Evolutionary conservation across 345 rosid genomes (phyloP).

Genomic region (Durio zibethinus): DNA sequence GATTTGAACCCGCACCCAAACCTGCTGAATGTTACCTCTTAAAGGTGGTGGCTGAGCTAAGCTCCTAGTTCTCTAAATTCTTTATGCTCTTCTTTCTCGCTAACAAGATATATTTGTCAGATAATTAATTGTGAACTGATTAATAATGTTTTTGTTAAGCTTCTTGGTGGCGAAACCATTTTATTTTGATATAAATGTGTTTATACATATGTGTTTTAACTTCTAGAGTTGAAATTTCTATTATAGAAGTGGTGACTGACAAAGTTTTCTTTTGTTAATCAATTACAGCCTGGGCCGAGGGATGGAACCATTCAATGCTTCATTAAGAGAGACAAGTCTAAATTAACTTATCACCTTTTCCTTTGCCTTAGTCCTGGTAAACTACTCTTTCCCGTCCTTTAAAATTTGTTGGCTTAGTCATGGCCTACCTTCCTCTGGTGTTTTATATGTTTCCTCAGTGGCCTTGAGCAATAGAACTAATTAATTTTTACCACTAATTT

Average conservation of each 20-base stretch:
- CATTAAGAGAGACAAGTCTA: conserved; percentile 87
- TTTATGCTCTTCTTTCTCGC: conserved; percentile 11
- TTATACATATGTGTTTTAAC: neutral
- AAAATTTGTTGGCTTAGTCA: neutral
- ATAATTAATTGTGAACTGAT: neutral
- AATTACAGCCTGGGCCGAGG: conserved; percentile 77
- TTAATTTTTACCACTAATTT: neutral
- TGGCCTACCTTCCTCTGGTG: neutral
- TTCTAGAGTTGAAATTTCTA: neutral
- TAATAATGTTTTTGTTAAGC: neutral
- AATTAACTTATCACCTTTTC: conserved; percentile 79
- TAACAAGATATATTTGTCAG: neutral
- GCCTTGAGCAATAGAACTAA: neutral
- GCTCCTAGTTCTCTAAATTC: too few species aligned
- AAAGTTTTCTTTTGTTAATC: conserved; percentile 13
- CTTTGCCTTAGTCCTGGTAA: conserved; percentile 93
- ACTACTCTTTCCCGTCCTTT: conserved; percentile 12
- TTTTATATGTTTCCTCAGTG: neutral
- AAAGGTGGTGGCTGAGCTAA: too few species aligned
- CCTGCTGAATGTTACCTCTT: too few species aligned
- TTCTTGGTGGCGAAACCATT: conserved; percentile 10
- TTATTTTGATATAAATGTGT: neutral
- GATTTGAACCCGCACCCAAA: too few species aligned
- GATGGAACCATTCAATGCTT: conserved; percentile 89
- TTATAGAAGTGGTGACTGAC: conserved; percentile 2